Evolutionary conservation across 352 stramenopile species (phyloP).

Genomic region (Globisporangium carolinianum): DNA sequence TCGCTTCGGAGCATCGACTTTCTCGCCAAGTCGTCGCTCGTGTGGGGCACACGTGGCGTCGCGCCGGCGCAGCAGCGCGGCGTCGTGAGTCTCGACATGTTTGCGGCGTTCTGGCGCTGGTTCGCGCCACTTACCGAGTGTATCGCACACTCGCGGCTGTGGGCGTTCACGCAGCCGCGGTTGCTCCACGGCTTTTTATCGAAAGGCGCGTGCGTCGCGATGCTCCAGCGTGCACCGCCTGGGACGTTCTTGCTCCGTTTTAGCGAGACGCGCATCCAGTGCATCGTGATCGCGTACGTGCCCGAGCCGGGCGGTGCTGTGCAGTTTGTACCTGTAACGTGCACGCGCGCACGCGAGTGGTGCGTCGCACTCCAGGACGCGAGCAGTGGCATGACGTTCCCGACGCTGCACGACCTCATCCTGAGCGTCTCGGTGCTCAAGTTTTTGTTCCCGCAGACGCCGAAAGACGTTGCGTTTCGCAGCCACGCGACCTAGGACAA

Average conservation of each 20-base stretch:
- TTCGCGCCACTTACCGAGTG: constrained; percentile 64
- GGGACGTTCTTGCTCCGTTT: constrained; percentile 78
- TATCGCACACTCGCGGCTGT: constrained; percentile 51
- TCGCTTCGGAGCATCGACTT: constrained; percentile 76
- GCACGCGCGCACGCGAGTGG: constrained; percentile 33
- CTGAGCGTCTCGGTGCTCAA: constrained; percentile 74
- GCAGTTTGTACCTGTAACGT: constrained; percentile 74
- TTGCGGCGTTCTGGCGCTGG: constrained; percentile 69
- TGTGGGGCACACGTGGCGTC: constrained; percentile 40
- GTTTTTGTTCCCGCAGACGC: constrained; percentile 74
- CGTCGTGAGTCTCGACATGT: constrained; percentile 58
- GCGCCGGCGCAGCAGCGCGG: constrained; percentile 31
- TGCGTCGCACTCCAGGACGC: constrained; percentile 59
- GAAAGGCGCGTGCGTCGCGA: constrained; percentile 71
- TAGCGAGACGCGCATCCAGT: constrained; percentile 60
- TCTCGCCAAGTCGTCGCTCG: constrained; percentile 57
- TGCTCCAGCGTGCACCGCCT: constrained; percentile 55
- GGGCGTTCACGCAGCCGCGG: constrained; percentile 64
- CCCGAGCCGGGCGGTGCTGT: constrained; percentile 41
- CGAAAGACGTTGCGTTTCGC: constrained; percentile 59
- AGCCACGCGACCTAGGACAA: constrained; percentile 1
- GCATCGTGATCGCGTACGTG: constrained; percentile 71
- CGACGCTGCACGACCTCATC: constrained; percentile 62
- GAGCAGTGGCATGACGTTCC: constrained; percentile 41
- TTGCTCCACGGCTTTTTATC: constrained; percentile 79